Evolutionary conservation across 176 grass and related monocot genomes (phyloP).

Genomic region (Bromus sterilis): DNA sequence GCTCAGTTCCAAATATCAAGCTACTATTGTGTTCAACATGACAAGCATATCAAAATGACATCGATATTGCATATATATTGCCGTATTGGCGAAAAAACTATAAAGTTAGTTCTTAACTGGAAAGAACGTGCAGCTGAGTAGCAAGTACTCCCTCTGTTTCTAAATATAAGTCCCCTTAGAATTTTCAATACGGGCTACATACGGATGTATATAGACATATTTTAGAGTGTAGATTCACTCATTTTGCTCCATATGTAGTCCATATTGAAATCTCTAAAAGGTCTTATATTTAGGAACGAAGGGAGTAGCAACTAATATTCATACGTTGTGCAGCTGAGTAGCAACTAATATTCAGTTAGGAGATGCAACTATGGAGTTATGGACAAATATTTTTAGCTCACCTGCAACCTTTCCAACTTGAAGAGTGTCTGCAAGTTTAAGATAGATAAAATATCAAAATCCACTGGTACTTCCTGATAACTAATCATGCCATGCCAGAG

Average conservation of each 20-base stretch:
- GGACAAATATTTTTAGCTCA: neutral
- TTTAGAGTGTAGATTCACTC: too few species aligned
- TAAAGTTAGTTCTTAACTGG: neutral
- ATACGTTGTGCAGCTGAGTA: neutral
- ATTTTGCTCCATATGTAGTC: too few species aligned
- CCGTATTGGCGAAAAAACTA: neutral
- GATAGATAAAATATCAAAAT: neutral
- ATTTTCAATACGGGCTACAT: too few species aligned
- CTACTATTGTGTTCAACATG: neutral
- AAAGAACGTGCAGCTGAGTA: neutral
- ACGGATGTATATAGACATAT: too few species aligned
- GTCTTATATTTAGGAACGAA: too few species aligned
- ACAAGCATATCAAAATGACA: neutral
- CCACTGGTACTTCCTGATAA: neutral
- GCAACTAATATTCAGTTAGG: neutral
- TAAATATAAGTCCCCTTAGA: too few species aligned
- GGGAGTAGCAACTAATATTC: neutral
- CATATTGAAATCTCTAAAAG: too few species aligned
- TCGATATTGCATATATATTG: neutral
- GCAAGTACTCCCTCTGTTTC: too few species aligned
- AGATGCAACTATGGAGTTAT: neutral
- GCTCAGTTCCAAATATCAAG: neutral
- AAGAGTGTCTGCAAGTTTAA: neutral
- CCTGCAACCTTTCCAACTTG: neutral
- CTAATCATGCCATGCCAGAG: neutral